Evolutionary conservation across 805 yeast species (phyloP), one percentile per base, ranked within the genome.

Genomic region (Kregervanrija pseudodelftensis): DNA sequence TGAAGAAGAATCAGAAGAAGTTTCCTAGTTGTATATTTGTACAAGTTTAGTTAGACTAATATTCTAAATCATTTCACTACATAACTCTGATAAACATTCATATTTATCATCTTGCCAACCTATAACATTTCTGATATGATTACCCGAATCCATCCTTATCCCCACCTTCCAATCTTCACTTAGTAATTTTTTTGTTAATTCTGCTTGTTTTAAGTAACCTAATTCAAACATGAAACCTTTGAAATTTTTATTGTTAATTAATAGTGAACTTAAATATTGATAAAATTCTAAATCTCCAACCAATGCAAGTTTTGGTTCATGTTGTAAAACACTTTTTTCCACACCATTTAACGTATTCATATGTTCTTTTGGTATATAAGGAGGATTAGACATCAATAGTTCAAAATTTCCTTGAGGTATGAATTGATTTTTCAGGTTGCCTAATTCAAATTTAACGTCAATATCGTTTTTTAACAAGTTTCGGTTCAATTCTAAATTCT

Each of bases 371-470:
- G 86, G 78, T 5, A 90, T 81, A 57, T 91, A 91, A 0, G 99
- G 99, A 1, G 99, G 99, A 54, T 91, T 91, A n/a, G 95, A 77
- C 0, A 82, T 73, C 1, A 93, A 57, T 3, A 91, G 43, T 47
- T 82, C 84, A 13, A 68, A 58, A 2, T 36, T 30, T 2, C 15
- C n/a, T 1, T 33, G 12, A 5, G 49, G 46, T 1, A 17, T 9
- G 5, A 49, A 40, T 10, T 32, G 22, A 13, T 49, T 39, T 13
- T 58, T 43, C 4, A 63, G 35, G 40, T 63, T 56, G 4, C 59
- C 63, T 5, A 41, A n/a, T 1, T 22, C 11, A 22, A 63, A 59
- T 3, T 12, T 30, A 43, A 49, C 57, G 8, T 45, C 16, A 9
- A 38, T 34, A 4, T 32, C 16, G 11, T 14, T 33, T 3, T 17